Percentiles rank a stretch among this genome's conserved stretches.
These are phyloP conservation scores for Biancaea sappan DNA, from an alignment of 306 rosid species.

Conservation along the genomic window DNA sequence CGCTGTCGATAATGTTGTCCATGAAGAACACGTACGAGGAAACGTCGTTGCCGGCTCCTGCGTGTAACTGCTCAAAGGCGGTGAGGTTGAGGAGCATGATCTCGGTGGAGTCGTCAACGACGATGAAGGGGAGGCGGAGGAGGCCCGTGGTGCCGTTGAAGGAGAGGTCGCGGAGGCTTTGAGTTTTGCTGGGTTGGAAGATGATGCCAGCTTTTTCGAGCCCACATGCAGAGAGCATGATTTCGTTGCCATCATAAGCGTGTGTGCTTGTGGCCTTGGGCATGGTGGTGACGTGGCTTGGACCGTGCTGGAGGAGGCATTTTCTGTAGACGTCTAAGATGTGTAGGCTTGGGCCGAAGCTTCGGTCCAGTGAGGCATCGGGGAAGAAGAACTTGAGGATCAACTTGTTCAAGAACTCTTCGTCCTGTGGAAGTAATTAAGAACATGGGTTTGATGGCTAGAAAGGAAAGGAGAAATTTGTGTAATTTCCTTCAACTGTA, in stretches of 20 bases:
- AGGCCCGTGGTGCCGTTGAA: slow-evolving; percentile 37
- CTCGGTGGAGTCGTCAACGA: slow-evolving; percentile 41
- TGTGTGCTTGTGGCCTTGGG: neutral
- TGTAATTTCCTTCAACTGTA: too few species aligned
- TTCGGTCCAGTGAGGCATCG: neutral
- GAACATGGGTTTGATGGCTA: neutral
- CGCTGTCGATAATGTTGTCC: slow-evolving; percentile 48
- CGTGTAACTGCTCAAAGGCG: slow-evolving; percentile 55
- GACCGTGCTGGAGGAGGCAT: slow-evolving; percentile 23
- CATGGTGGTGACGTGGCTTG: slow-evolving; percentile 22
- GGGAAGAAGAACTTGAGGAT: slow-evolving; percentile 31
- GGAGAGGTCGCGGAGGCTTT: slow-evolving; percentile 42
- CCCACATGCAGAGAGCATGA: slow-evolving; percentile 42
- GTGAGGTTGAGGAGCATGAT: slow-evolving; percentile 46
- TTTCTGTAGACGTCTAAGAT: slow-evolving; percentile 44
- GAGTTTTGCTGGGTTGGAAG: slow-evolving; percentile 30
- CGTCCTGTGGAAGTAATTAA: slow-evolving; percentile 27
- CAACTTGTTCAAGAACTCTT: slow-evolving; percentile 24
- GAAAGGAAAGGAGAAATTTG: too few species aligned
- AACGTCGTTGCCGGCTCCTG: slow-evolving; percentile 44
- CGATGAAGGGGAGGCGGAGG: slow-evolving; percentile 34
- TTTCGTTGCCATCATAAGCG: neutral
- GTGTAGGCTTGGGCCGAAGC: slow-evolving; percentile 39
- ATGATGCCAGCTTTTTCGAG: slow-evolving; percentile 50
- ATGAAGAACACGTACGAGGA: slow-evolving; percentile 50